Evolutionary conservation across 257 asterid species (phyloP).

Genomic region (Nicotiana undulata): DNA sequence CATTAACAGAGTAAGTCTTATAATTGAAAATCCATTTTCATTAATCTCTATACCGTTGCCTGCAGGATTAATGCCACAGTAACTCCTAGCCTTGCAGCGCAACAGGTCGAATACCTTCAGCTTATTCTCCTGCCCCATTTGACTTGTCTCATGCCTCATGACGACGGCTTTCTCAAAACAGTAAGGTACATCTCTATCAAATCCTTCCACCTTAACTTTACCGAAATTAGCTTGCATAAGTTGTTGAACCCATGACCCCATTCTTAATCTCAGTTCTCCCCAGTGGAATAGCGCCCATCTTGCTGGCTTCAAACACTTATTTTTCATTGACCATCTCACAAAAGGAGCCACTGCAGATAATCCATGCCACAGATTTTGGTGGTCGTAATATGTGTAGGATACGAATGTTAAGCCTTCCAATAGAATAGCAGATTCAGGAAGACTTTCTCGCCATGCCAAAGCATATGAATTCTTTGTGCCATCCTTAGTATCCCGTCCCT

Average conservation of each 20-base stretch:
- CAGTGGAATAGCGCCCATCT: constrained; percentile 31
- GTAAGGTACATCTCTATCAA: constrained; percentile 19
- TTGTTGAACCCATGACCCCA: constrained; percentile 29
- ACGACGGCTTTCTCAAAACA: constrained; percentile 35
- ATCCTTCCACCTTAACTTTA: constrained; percentile 21
- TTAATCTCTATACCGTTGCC: constrained; percentile 7
- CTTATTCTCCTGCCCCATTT: constrained; percentile 22
- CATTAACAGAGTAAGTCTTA: constrained; percentile 24
- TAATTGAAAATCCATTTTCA: constrained; percentile 17
- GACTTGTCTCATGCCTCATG: constrained; percentile 29
- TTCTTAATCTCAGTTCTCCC: constrained; percentile 26
- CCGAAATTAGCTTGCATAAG: constrained; percentile 18
- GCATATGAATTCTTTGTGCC: constrained; percentile 29
- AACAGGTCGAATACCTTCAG: constrained; percentile 18
- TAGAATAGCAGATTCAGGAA: constrained; percentile 23
- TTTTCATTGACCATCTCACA: constrained; percentile 30
- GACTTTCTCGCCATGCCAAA: constrained; percentile 28
- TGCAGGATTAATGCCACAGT: constrained; percentile 20
- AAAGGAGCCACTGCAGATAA: constrained; percentile 26
- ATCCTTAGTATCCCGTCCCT: constrained; percentile 19
- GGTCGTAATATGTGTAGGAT: constrained; percentile 24
- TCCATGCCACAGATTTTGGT: constrained; percentile 34
- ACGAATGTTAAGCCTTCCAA: constrained; percentile 31
- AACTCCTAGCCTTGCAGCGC: constrained; percentile 27
- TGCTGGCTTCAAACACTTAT: constrained; percentile 20